Evolutionary conservation across 129 eudicot species (phyloP), one percentile per base, ranked within the genome.

Genomic region (Scalesia atractyloides): DNA sequence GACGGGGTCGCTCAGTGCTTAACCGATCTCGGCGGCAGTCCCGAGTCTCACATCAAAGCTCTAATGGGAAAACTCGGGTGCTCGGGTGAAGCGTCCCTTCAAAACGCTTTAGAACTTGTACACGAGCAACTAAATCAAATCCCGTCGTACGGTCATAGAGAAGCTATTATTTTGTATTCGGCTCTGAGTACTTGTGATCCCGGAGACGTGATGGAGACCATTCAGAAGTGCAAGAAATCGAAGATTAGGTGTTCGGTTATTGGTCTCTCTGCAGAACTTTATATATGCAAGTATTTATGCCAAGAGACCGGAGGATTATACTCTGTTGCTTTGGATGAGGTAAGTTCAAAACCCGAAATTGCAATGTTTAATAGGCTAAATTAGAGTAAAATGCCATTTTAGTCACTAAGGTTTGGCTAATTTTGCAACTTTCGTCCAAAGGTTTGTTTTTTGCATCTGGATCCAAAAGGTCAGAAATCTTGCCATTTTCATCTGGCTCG

Each of bases 301-400:
- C 96, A 90, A 82, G 98, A 94, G 84, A 94, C 99, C 16, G 99
- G 96, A 66, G 99, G 99, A 69, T 78, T 81, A n/a, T 94, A 94
- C 81, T 81, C 92, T 17, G 92, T 94, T 61, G 96, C 99, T 26
- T 67, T 94, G 76, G 99, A 94, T 81, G 99, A 94, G 99, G 99
- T 94, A 65, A 81, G 92, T 68, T 73, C 20, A 70, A 78, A 39
- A 68, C 13, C 20, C 1, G 43, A 16, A 16, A 50, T 64, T 65
- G 20, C 30, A 39, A 62, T 17, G 20, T 30, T 61, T 57, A 24
- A 24, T 24, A 24, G 30, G 30, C 30, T 24, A 24, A 24, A 24
- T 24, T 24, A 24, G 30, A 24, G 30, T 24, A 24, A 24, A 24
- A 24, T 24, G 30, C 2, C 30, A 24, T 24, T 24, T 24, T 24